A percentile compares a stretch with the other conserved stretches of the same genome.
Conservation (phyloP, 441 rosid genomes). For the Erodium chrysanthum region DNA sequence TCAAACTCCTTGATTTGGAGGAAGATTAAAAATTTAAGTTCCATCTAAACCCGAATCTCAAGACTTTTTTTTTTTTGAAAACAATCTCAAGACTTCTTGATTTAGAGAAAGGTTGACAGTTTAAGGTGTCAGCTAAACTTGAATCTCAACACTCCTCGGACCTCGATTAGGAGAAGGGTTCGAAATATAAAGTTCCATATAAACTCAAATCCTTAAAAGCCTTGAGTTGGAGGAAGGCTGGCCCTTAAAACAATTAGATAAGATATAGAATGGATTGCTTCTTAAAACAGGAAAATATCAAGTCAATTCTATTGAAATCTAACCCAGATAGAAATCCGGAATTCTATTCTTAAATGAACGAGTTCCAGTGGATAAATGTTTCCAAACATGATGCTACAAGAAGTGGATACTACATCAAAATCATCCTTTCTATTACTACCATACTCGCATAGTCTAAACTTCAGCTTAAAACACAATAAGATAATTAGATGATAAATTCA, state of each 20-base stretch:
- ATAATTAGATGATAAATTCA: background rate
- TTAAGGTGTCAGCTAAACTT: too few species aligned
- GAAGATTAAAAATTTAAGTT: too few species aligned
- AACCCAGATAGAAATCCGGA: background rate
- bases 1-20: too few species aligned
- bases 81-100: too few species aligned
- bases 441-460: background rate
- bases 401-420: background rate
- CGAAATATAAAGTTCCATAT: too few species aligned
- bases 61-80: too few species aligned
- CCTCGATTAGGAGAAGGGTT: too few species aligned
- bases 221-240: background rate
- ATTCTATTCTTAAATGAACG: background rate
- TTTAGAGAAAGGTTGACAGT: too few species aligned
- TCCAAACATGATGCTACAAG: background rate
- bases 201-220: too few species aligned
- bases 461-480: background rate
- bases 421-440: background rate
- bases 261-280: background rate
- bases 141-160: too few species aligned
- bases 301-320: background rate
- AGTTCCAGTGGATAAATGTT: background rate
- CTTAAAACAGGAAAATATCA: background rate
- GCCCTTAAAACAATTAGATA: background rate
- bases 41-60: too few species aligned